A percentile compares a stretch with the other conserved stretches of the same genome.
phyloP scores from a whole-genome alignment of 23 red algal genomes.

The Rhodosorus marinus region DNA sequence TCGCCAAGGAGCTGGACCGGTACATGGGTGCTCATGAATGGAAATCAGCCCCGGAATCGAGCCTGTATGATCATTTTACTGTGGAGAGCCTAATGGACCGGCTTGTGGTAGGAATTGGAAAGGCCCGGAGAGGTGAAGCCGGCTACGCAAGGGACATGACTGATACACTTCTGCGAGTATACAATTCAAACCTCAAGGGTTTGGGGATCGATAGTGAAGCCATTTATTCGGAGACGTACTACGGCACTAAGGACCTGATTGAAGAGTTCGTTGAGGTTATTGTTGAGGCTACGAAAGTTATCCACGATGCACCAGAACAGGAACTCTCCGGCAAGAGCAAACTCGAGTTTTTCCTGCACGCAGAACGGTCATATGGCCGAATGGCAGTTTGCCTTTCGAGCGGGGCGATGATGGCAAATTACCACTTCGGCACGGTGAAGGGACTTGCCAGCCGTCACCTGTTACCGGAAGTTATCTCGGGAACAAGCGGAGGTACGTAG shows the following conservation, averaged over 20 bases:
- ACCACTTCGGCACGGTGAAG: slow-evolving; percentile 9
- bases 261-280: background rate
- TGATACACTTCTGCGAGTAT: background rate
- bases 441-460: background rate
- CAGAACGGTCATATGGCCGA: slow-evolving; percentile 2
- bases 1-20: too few relatives aligned
- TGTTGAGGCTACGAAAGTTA: background rate
- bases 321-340: background rate
- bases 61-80: too few relatives aligned
- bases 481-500: too few relatives aligned
- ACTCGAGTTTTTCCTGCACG: slow-evolving; percentile 5
- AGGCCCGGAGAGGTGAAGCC: too few relatives aligned
- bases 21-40: too few relatives aligned
- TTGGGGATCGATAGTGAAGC: background rate
- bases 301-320: background rate
- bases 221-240: background rate
- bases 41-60: too few relatives aligned
- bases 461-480: slow-evolving; percentile 2
- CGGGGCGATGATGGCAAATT: slow-evolving; percentile 3
- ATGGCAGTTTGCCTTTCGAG: slow-evolving; percentile 4
- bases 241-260: background rate
- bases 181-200: background rate
- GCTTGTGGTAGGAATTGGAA: too few relatives aligned
- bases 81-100: too few relatives aligned
- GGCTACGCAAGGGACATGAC: too few relatives aligned